Evolutionary conservation across 331 rosid genomes (phyloP), one percentile per base, ranked within the genome.

Genomic region (Stylosanthes scabra): DNA sequence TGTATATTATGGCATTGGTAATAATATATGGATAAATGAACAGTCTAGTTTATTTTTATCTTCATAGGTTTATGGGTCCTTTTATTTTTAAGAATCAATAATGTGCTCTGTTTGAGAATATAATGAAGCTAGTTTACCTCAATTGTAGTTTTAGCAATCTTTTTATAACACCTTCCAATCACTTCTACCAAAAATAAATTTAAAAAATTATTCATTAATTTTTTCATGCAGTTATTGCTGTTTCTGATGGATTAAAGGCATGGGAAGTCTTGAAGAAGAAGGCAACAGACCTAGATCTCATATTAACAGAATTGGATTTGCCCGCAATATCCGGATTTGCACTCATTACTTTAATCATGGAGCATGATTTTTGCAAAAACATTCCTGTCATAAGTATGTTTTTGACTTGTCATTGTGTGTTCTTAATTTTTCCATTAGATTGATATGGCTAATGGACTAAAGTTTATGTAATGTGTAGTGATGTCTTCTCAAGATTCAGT

Each of bases 331-430:
- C 96, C 29, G 92, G 97, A 71, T 85, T 84, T 70, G 86, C 89
- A 11, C 96, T 92, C 49, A 96, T 89, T 66, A 70, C 84, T 57
- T 73, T 88, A 70, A 80, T 86, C 37, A 89, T 85, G 96, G 96
- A 89, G 76, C 90, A 89, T 68, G 89, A 87, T 56, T 47, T 84
- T 55, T 89, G 96, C 85, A 89, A 74, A 80, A 80, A 76, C 56
- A 86, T 91, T 75, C 97, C 96, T 9, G 88, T 91, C 68, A 91
- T 89, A 83, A 89, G 97, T 91, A 86, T 42, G 88, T 80, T 34
- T 34, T 34, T 45, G 16, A 11, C 64, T 56, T 56, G 34, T 63
- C 57, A 42, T 13, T 31, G 0, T 54, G 52, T 57, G 52, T 55
- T 74, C 54, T 68, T 69, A 64, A 31, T 73, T 40, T 37, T 55